A percentile compares a stretch with the other conserved stretches of the same genome.
These are phyloP conservation scores for Allium cepa DNA, from an alignment of 106 monocot species.

Conservation along the genomic window DNA sequence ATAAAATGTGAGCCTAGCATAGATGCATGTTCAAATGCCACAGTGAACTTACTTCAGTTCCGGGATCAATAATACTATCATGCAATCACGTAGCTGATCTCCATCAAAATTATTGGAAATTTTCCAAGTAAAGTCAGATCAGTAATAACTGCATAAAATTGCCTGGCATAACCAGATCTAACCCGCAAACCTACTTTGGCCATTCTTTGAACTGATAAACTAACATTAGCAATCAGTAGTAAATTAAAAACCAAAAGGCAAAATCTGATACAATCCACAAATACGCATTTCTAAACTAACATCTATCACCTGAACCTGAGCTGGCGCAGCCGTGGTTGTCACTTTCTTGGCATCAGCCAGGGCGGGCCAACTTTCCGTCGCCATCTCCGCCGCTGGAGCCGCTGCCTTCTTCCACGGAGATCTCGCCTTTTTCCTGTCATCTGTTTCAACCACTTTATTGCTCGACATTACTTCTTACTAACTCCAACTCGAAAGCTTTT, in stretches of 20 bases:
- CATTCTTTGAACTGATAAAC: too few species aligned
- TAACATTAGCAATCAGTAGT: neutral
- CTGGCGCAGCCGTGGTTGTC: neutral
- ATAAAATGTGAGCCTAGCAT: too few species aligned
- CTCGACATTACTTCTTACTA: neutral
- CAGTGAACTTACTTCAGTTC: too few species aligned
- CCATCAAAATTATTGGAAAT: neutral
- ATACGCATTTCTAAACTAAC: neutral
- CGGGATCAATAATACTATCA: too few species aligned
- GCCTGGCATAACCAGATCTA: neutral
- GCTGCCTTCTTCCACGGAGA: conserved; percentile 6
- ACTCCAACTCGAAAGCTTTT: too few species aligned
- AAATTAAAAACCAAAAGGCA: neutral
- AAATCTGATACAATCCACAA: neutral
- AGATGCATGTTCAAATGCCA: too few species aligned
- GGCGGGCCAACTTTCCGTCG: conserved; percentile 4
- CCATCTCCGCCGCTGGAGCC: neutral
- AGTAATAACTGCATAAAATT: neutral
- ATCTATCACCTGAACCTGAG: conserved; percentile 1
- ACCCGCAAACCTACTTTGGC: neutral
- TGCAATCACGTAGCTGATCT: neutral
- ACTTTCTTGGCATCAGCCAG: conserved; percentile 1
- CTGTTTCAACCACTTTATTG: neutral
- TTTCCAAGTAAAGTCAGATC: neutral
- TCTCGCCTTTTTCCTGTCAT: neutral